Percentiles rank a stretch among this genome's conserved stretches.
Evolutionary conservation across 306 rosid species (phyloP).

Genomic region (Styphnolobium japonicum): DNA sequence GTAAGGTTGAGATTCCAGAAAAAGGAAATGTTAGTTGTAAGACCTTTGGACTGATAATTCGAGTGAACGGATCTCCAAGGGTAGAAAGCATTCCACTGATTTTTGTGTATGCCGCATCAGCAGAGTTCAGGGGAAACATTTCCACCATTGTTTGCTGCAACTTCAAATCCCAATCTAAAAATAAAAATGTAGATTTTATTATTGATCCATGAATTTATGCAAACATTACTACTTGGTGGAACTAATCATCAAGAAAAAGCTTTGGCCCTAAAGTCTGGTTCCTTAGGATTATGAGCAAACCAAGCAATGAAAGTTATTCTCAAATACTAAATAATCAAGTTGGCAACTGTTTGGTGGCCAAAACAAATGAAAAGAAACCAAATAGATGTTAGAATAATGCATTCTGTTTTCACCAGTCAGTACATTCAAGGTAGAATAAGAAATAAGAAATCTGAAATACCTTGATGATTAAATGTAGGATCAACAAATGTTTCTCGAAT

Average conservation of each 20-base stretch:
- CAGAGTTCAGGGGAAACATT: slow-evolving; percentile 88
- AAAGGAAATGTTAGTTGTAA: background rate
- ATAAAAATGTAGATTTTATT: background rate
- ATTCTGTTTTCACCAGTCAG: background rate
- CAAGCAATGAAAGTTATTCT: background rate
- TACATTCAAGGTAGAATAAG: background rate
- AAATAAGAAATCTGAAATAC: slow-evolving; percentile 31
- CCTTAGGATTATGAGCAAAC: background rate
- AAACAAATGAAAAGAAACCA: background rate
- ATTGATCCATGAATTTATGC: background rate
- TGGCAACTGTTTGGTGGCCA: background rate
- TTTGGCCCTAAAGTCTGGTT: background rate
- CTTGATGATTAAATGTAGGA: slow-evolving; percentile 96
- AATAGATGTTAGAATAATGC: background rate
- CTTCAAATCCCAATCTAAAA: slow-evolving; percentile 88
- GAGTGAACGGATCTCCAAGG: slow-evolving; percentile 95
- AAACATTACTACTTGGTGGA: background rate
- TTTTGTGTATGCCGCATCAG: slow-evolving; percentile 87
- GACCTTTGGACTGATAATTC: slow-evolving; percentile 95
- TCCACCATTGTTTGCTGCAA: slow-evolving; percentile 98
- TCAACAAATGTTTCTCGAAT: slow-evolving; percentile 91
- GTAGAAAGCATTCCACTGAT: slow-evolving; percentile 97
- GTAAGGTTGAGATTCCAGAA: slow-evolving; percentile 13
- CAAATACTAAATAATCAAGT: background rate
- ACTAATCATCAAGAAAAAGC: background rate